Evolutionary conservation across 768 basidiomycete genomes (phyloP).

Genomic region (Lepiota brunneoincarnata): DNA sequence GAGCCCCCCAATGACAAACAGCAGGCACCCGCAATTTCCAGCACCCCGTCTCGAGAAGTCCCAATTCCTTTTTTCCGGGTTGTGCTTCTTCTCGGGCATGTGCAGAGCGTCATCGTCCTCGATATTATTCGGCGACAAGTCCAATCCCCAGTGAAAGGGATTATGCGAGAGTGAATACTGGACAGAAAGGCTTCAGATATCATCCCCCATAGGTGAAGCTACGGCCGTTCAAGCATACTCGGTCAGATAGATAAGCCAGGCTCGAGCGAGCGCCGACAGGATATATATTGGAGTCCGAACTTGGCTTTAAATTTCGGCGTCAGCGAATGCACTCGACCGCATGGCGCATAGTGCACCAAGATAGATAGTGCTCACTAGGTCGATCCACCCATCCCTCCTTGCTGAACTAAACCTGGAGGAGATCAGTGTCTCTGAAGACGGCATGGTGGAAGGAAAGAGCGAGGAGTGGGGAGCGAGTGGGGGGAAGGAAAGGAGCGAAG

Average conservation of each 20-base stretch:
- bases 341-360: background rate
- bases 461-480: background rate
- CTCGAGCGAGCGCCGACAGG: constrained; percentile 28
- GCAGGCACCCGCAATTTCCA: constrained; percentile 59
- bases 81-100: constrained; percentile 5
- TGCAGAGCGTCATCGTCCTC: constrained; percentile 43
- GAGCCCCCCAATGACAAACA: constrained; percentile 37
- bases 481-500: background rate
- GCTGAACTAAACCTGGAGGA: constrained; percentile 1
- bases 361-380: constrained; percentile 8
- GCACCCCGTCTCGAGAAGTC: constrained; percentile 61
- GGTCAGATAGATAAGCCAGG: constrained; percentile 23
- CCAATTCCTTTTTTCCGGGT: constrained; percentile 44
- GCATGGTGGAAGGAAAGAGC: background rate
- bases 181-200: background rate
- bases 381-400: constrained; percentile 8
- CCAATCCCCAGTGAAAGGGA: constrained; percentile 56
- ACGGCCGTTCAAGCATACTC: constrained; percentile 15
- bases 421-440: constrained; percentile 2
- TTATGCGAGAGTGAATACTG: constrained; percentile 54
- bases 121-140: constrained; percentile 36
- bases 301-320: constrained; percentile 17
- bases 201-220: background rate
- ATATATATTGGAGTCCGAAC: constrained; percentile 29
- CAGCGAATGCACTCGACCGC: background rate